Evolutionary conservation across 1,139 yeast genomes (phyloP), one percentile per base, ranked within the genome.

Genomic region (Yamadazyma triangularis): DNA sequence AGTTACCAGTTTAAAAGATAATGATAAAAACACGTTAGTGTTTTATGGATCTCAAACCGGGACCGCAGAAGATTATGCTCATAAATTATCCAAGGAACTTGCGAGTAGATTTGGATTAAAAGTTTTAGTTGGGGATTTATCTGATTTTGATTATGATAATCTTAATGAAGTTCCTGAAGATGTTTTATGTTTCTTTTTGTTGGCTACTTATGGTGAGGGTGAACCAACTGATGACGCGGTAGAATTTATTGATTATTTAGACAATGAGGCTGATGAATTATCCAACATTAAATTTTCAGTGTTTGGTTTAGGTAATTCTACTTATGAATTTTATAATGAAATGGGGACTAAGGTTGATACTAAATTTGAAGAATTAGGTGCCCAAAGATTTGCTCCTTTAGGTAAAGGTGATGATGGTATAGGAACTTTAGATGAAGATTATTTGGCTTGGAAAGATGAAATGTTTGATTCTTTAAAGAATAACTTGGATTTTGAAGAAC

Each of bases 181-280:
- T 38, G 57, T 61, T 26, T 70, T 85, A 36, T 76, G 80, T 12
- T 77, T 85, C 30, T 80, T 89, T 52, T 72, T 91, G 48, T 65
- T 87, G 64, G 94, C 97, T 24, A 88, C 96, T 8, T 91, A 91
- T 50, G 98, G 98, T 47, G 98, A 91, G 63, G 98, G 98, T 51
- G 98, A 91, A 54, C 95, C 95, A 43, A 91, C 98, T 15, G 98
- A 91, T 56, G 85, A 85, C 47, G 93, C 97, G 11, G 75, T 77
- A 28, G 80, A 79, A 30, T 87, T 91, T 54, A 66, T 68, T 47
- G 78, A 77, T 32, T 79, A 65, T 53, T 62, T 82, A 45, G 73
- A 71, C 13, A 64, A 68, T 35, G 83, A 76, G 26, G 77, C 77
- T 25, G 79, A 73, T 35, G 73, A 77, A 27, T 67, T 89, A 48